Percentiles rank a stretch among this genome's conserved stretches.
These are phyloP conservation scores for Fusarium transvaalense DNA, from an alignment of 2,329 filamentous ascomycete genomes.

Conservation along the genomic window DNA sequence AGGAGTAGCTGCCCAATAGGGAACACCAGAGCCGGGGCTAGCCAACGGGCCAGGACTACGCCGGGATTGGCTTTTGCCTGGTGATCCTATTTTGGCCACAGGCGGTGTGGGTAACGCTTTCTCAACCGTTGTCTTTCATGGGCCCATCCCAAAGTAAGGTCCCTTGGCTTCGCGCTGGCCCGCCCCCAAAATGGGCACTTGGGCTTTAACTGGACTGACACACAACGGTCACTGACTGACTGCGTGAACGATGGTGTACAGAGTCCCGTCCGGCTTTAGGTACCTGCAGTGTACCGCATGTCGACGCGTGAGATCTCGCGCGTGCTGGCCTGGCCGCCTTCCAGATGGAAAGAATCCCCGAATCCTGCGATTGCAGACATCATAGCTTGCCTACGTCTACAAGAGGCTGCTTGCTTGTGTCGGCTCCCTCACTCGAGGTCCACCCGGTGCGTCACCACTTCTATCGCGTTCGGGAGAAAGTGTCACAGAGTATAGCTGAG, in stretches of 20 bases:
- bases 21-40: constrained; percentile 62
- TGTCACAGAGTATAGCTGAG: constrained; percentile 17
- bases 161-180: constrained; percentile 36
- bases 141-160: constrained; percentile 33
- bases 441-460: constrained; percentile 33
- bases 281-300: constrained; percentile 34
- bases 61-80: constrained; percentile 53
- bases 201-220: constrained; percentile 43
- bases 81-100: constrained; percentile 51
- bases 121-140: constrained; percentile 35
- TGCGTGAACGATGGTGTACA: constrained; percentile 30
- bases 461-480: constrained; percentile 14
- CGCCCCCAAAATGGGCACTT: constrained; percentile 44
- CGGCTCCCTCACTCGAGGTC: constrained; percentile 40
- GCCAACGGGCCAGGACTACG: constrained; percentile 56
- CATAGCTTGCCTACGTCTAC: constrained; percentile 11
- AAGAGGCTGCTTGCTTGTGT: constrained; percentile 23
- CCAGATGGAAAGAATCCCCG: constrained; percentile 35
- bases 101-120: constrained; percentile 50
- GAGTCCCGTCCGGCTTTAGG: constrained; percentile 28
- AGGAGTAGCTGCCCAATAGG: constrained; percentile 64
- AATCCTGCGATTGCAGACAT: constrained; percentile 33
- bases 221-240: constrained; percentile 42
- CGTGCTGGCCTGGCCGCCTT: constrained; percentile 30
- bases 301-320: constrained; percentile 29